Evolutionary conservation across 2,329 filamentous ascomycete genomes (phyloP), one percentile per base, ranked within the genome.

Genomic region (Penicillium sp.): DNA sequence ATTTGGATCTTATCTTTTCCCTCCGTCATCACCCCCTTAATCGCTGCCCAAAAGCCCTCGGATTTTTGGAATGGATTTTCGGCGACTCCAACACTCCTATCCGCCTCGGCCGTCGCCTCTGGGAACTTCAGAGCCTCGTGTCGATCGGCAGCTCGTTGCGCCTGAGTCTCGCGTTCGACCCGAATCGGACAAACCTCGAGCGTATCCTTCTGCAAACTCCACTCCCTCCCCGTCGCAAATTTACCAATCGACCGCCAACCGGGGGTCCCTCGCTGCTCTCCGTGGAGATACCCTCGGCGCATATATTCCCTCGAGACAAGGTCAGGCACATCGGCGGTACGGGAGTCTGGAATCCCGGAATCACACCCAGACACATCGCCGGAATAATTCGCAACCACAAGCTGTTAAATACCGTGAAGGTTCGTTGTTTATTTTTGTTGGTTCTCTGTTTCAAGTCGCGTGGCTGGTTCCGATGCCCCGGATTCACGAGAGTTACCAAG

Each of bases 71-170:
- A 70, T 70, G 68, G 67, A 71, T 39, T 63, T 61, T 27, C 67
- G 62, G 32, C 67, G 67, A 6, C 56, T 64, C 34, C 60, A 67
- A 39, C 66, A 65, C 16, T 65, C 62, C 18, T 69, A 69, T 57
- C 70, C 70, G 47, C 62, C 67, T 14, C 71, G 71, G 47, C 67
- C 69, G 13, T 69, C 68, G 16, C 64, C 68, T 32, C 64, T 72
- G 43, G 65, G 67, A 38, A 56, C 56, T 39, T 60, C 69, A 52
- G 67, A 71, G 50, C 56, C 67, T 57, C 67, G 65, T 49, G 57
- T 61, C 21, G 61, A 70, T 52, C 65, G 59, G 49, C 56, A 60
- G 18, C 64, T 62, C 55, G 57, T 50, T 18, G 45, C 57, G 18
- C 27, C 64, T 48, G 60, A 67, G 50, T 59, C 65, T 46, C 62